A percentile compares a stretch with the other conserved stretches of the same genome.
Evolutionary conservation across 805 yeast genomes (phyloP).

Genomic region (Candida corydali): DNA sequence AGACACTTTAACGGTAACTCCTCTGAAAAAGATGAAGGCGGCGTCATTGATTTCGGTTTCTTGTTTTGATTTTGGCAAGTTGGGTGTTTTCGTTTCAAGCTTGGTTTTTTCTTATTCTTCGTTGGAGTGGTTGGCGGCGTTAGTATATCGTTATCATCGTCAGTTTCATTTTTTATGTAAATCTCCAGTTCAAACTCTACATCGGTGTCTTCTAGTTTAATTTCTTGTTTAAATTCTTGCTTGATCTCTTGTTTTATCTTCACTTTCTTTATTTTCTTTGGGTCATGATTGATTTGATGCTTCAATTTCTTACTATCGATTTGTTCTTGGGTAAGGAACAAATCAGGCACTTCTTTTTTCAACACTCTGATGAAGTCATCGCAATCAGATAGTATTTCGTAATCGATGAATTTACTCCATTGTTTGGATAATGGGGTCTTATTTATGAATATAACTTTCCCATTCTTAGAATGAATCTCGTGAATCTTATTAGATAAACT

Average conservation of each 20-base stretch:
- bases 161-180: background rate
- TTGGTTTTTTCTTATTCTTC: constrained; percentile 17
- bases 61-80: constrained; percentile 10
- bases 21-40: constrained; percentile 28
- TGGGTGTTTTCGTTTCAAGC: constrained; percentile 17
- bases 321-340: constrained; percentile 57
- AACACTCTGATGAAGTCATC: constrained; percentile 71
- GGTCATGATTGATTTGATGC: constrained; percentile 4
- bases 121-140: constrained; percentile 35
- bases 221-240: background rate
- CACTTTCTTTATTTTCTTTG: constrained; percentile 7
- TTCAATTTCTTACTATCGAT: constrained; percentile 39
- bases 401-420: constrained; percentile 76
- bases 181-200: background rate
- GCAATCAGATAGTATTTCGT: constrained; percentile 75
- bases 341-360: constrained; percentile 51
- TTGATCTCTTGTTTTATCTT: constrained; percentile 5
- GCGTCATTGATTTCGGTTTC: constrained; percentile 20
- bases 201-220: background rate
- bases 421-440: constrained; percentile 57
- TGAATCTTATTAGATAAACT: constrained; percentile 57
- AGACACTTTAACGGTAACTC: constrained; percentile 10
- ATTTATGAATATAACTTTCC: constrained; percentile 74
- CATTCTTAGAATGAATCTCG: constrained; percentile 62
- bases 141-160: constrained; percentile 10